phyloP scores from a whole-genome alignment of 2,329 filamentous ascomycete genomes.

The Aureobasidium melanogenum region DNA sequence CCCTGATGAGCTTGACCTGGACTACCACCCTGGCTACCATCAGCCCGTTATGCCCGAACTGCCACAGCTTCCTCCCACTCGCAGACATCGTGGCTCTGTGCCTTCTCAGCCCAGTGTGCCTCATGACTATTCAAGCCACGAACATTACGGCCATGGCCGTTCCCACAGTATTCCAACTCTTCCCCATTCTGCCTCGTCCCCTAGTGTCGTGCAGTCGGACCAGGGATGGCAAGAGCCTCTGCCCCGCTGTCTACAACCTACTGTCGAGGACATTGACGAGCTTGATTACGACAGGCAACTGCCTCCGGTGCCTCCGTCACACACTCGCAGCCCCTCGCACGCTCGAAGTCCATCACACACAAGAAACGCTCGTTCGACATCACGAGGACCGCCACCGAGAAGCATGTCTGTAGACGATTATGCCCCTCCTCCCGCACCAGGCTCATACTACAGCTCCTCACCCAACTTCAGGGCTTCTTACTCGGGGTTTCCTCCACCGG shows the following conservation, averaged over 20 bases:
- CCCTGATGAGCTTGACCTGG: slow-evolving; percentile 1
- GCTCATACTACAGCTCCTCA: slow-evolving; percentile 9
- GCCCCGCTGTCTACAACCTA: slow-evolving; percentile 44
- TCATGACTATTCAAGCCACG: slow-evolving; percentile 6
- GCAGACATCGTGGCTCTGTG: slow-evolving; percentile 19
- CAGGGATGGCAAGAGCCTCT: slow-evolving; percentile 9
- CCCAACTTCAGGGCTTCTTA: slow-evolving; percentile 7
- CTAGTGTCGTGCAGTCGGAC: not conserved
- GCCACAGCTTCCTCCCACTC: slow-evolving; percentile 25
- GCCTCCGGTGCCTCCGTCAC: slow-evolving; percentile 28
- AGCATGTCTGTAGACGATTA: slow-evolving; percentile 24
- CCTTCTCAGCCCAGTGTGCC: slow-evolving; percentile 18
- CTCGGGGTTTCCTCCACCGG: slow-evolving; percentile 10
- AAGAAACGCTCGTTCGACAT: slow-evolving; percentile 9
- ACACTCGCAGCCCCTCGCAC: slow-evolving; percentile 21
- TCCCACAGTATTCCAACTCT: slow-evolving; percentile 3
- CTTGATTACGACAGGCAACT: slow-evolving; percentile 23
- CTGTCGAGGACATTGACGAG: slow-evolving; percentile 53
- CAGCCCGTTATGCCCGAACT: slow-evolving; percentile 24
- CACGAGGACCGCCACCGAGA: slow-evolving; percentile 16
- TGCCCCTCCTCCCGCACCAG: slow-evolving; percentile 20
- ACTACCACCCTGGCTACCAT: slow-evolving; percentile 12
- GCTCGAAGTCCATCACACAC: slow-evolving; percentile 25
- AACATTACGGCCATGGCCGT: not conserved
- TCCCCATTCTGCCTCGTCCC: slow-evolving; percentile 6